Conservation (phyloP, 75 land plant genomes). For the Pseudotsuga menziesii region DNA sequence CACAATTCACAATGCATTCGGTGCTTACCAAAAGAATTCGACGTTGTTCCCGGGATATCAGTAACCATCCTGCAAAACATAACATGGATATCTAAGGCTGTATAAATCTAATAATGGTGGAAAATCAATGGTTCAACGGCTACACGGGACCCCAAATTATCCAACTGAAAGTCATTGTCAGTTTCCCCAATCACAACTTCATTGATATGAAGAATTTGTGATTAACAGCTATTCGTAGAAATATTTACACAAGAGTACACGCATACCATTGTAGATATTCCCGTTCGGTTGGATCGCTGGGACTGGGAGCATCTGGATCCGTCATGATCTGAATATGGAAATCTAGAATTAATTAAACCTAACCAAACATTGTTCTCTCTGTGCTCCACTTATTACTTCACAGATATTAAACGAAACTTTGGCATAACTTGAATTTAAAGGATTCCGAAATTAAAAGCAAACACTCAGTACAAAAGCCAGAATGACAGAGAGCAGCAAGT, state of each 20-base stretch:
- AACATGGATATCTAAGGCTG: too few relatives aligned
- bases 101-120: too few relatives aligned
- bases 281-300: slow-evolving; percentile 79
- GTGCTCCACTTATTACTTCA: too few relatives aligned
- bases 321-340: slow-evolving; percentile 58
- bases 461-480: background rate
- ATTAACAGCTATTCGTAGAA: too few relatives aligned
- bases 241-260: background rate
- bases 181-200: too few relatives aligned
- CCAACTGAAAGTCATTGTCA: too few relatives aligned
- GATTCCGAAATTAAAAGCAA: background rate
- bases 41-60: slow-evolving; percentile 94
- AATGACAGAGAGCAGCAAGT: background rate
- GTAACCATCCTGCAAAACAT: slow-evolving; percentile 74
- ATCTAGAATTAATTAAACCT: too few relatives aligned
- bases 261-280: slow-evolving; percentile 86
- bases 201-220: too few relatives aligned
- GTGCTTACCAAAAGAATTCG: slow-evolving; percentile 61
- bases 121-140: too few relatives aligned
- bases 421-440: background rate
- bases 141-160: too few relatives aligned
- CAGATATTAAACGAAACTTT: too few relatives aligned
- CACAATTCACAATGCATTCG: background rate
- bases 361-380: too few relatives aligned
- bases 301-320: slow-evolving; percentile 95